These are phyloP conservation scores for Dictyostelium firmibasis DNA, from an alignment of 78 protist genomes.

Conservation along the genomic window DNA sequence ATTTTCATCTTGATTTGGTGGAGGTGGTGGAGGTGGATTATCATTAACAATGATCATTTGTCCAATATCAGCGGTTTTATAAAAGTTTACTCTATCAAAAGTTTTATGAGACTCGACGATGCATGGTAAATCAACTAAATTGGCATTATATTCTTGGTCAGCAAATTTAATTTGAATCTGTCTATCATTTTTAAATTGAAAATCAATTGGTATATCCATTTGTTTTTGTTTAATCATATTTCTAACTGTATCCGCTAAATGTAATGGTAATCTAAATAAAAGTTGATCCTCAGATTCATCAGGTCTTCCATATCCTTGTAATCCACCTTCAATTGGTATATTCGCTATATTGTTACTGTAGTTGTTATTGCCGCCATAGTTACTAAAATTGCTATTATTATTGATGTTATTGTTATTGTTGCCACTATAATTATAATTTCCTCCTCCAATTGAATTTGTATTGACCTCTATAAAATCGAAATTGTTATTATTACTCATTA, in stretches of 20 bases:
- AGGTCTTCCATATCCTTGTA: slow-evolving; percentile 53
- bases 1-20: background rate
- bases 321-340: background rate
- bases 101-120: slow-evolving; percentile 73
- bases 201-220: slow-evolving; percentile 42
- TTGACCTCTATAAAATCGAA: background rate
- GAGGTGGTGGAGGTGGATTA: background rate
- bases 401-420: background rate
- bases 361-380: background rate
- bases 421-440: background rate
- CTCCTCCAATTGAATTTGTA: background rate
- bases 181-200: slow-evolving; percentile 36
- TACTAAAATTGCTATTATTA: background rate
- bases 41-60: slow-evolving; percentile 54
- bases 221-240: slow-evolving; percentile 52
- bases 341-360: background rate
- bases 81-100: slow-evolving; percentile 43
- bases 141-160: slow-evolving; percentile 28
- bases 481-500: background rate
- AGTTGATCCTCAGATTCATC: slow-evolving; percentile 43
- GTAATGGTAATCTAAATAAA: slow-evolving; percentile 28
- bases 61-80: slow-evolving; percentile 75
- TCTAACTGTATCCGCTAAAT: slow-evolving; percentile 28
- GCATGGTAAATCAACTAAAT: slow-evolving; percentile 60
- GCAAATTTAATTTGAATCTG: slow-evolving; percentile 17